Evolutionary conservation across 2,329 filamentous ascomycete genomes (phyloP).

Genomic region (Teratosphaeria viscida): DNA sequence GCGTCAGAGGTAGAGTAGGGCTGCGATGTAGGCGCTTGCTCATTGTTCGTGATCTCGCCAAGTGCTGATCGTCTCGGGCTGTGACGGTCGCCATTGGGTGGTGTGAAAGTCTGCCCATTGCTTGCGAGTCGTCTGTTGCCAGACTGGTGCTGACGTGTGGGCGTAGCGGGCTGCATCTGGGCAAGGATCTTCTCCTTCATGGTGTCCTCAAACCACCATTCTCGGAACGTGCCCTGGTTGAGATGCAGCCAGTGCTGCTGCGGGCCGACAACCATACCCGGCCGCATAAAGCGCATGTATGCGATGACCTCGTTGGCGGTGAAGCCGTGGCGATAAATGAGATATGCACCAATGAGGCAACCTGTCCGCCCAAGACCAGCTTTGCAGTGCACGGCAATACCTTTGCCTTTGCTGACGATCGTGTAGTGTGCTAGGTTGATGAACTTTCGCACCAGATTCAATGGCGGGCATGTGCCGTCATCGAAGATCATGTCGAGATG

Average conservation of each 20-base stretch:
- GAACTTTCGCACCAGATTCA: constrained; percentile 85
- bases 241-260: constrained; percentile 98
- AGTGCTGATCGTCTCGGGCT: constrained; percentile 60
- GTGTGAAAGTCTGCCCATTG: constrained; percentile 66
- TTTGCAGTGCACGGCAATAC: constrained; percentile 97
- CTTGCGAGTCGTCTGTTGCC: constrained; percentile 43
- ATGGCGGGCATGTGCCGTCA: constrained; percentile 86
- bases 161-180: constrained; percentile 42
- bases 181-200: constrained; percentile 73
- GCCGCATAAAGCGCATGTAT: constrained; percentile 98
- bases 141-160: constrained; percentile 41
- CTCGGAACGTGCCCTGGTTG: constrained; percentile 92
- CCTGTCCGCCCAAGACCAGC: constrained; percentile 90
- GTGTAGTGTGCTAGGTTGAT: constrained; percentile 90
- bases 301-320: constrained; percentile 77
- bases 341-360: constrained; percentile 90
- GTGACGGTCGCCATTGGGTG: constrained; percentile 66
- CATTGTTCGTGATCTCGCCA: constrained; percentile 86
- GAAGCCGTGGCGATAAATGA: constrained; percentile 95
- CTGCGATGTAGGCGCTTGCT: constrained; percentile 38
- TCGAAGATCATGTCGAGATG: constrained; percentile 99
- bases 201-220: constrained; percentile 81
- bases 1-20: constrained; percentile 13
- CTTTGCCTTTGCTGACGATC: constrained; percentile 74
- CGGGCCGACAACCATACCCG: constrained; percentile 96